Percentiles rank a stretch among this genome's conserved stretches.
These are phyloP conservation scores for Insectozyma bohioensis DNA, from an alignment of 1,139 yeast species.

Conservation along the genomic window DNA sequence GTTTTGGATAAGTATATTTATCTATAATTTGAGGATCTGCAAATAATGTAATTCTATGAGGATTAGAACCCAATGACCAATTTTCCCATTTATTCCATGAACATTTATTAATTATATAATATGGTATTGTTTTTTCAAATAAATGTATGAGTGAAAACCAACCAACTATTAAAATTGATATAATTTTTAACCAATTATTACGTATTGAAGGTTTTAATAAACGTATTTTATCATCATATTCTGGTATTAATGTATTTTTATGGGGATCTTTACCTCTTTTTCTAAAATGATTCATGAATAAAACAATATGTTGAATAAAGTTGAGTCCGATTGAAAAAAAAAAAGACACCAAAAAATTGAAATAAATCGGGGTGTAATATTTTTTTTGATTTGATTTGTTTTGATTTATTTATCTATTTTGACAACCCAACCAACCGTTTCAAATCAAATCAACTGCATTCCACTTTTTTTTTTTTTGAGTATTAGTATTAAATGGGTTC, in stretches of 20 bases:
- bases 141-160: slow-evolving; percentile 58
- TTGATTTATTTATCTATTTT: background rate
- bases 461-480: background rate
- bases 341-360: too few relatives aligned
- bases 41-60: slow-evolving; percentile 66
- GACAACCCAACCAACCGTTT: background rate
- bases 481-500: slow-evolving; percentile 3
- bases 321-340: too few relatives aligned
- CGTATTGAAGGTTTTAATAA: too few relatives aligned
- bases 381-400: background rate
- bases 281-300: too few relatives aligned
- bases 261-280: too few relatives aligned
- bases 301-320: too few relatives aligned
- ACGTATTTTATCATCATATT: too few relatives aligned
- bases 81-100: slow-evolving; percentile 62
- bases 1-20: slow-evolving; percentile 64
- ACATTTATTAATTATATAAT: slow-evolving; percentile 49
- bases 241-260: too few relatives aligned
- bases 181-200: slow-evolving; percentile 4
- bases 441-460: background rate
- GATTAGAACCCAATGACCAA: slow-evolving; percentile 53
- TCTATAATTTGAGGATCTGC: slow-evolving; percentile 97
- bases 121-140: slow-evolving; percentile 61
- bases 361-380: too few relatives aligned
- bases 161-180: background rate